A percentile compares a stretch with the other conserved stretches of the same genome.
Evolutionary conservation across 140 eudicot species (phyloP).

Genomic region (Artemisia princeps): DNA sequence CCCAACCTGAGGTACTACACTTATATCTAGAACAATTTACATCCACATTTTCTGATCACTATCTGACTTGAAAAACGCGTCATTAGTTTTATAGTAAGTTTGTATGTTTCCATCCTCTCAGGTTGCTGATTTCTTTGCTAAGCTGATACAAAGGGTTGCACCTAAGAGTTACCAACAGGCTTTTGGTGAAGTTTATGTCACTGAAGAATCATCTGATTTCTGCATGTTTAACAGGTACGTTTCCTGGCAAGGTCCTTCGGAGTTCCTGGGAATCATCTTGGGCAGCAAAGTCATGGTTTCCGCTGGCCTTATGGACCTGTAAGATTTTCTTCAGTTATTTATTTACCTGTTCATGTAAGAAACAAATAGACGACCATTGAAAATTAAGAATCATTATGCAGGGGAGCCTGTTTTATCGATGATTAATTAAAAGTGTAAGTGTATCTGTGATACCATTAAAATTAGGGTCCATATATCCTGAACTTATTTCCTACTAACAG

Average conservation of each 20-base stretch:
- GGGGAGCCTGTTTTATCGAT: too few species aligned
- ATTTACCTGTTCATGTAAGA: too few species aligned
- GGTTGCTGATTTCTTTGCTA: slow-evolving; percentile 63
- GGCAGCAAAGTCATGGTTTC: slow-evolving; percentile 96
- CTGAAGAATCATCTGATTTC: slow-evolving; percentile 40
- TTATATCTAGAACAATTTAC: background rate
- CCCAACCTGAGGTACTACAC: slow-evolving; percentile 55
- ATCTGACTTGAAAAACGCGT: background rate
- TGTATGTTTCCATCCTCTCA: slow-evolving; percentile 24
- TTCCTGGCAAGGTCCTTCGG: slow-evolving; percentile 90
- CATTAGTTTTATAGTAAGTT: background rate
- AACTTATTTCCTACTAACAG: too few species aligned
- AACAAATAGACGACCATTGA: too few species aligned
- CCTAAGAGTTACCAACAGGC: slow-evolving; percentile 94
- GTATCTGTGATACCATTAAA: too few species aligned
- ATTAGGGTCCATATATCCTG: too few species aligned
- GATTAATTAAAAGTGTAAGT: too few species aligned
- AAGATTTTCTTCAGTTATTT: too few species aligned
- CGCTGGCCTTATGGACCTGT: slow-evolving; percentile 99
- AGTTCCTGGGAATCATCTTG: too few species aligned
- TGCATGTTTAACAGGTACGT: slow-evolving; percentile 57
- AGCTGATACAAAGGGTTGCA: too few species aligned
- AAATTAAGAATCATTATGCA: too few species aligned
- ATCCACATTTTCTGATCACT: background rate
- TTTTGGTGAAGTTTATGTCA: slow-evolving; percentile 16